These are phyloP conservation scores for Mucuna pruriens DNA, from an alignment of 306 rosid species.

Conservation along the genomic window DNA sequence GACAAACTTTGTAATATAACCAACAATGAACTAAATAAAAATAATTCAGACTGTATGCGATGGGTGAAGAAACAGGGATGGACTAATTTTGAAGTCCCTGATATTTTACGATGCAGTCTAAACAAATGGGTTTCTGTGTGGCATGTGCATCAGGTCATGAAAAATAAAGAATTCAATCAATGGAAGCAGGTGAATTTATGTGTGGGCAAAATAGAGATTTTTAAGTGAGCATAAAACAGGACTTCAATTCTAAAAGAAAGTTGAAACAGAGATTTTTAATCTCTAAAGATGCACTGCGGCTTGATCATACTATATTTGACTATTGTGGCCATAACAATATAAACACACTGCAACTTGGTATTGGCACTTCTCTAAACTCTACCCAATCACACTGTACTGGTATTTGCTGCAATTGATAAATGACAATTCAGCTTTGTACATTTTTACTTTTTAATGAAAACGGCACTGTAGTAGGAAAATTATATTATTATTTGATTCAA, in stretches of 20 bases:
- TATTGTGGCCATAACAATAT: background rate
- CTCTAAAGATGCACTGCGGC: background rate
- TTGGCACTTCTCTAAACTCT: background rate
- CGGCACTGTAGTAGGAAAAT: background rate
- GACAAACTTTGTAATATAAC: no score
- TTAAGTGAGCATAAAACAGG: background rate
- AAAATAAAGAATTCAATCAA: background rate
- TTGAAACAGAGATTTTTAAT: background rate
- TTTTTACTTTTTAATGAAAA: background rate
- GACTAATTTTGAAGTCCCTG: background rate
- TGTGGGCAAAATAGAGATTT: background rate
- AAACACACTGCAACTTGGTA: background rate
- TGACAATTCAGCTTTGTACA: background rate
- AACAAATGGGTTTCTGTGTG: background rate
- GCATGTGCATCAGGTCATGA: background rate
- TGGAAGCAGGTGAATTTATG: background rate
- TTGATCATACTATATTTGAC: background rate
- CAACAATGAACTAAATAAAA: background rate
- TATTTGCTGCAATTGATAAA: background rate
- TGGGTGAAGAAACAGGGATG: background rate
- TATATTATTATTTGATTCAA: background rate
- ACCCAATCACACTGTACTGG: background rate
- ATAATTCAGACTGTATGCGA: background rate
- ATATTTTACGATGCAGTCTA: background rate
- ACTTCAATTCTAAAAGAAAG: background rate